phyloP scores from a whole-genome alignment of 2,329 filamentous ascomycete genomes.

The Cladosporium halotolerans region DNA sequence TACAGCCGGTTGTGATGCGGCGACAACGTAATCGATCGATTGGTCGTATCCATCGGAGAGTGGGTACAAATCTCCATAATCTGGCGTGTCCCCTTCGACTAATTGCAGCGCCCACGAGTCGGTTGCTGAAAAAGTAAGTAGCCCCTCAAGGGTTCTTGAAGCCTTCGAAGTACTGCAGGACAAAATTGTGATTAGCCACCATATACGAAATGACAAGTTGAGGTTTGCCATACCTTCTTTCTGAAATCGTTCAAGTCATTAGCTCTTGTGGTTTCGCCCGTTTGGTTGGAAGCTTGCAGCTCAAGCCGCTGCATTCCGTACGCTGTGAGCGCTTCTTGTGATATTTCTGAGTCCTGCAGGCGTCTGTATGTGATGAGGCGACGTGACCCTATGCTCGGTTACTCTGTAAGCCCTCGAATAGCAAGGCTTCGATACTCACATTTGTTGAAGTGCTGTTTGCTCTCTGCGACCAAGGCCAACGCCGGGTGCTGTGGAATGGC shows the following conservation, averaged over 20 bases:
- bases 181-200: not conserved
- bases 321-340: slow-evolving; percentile 22
- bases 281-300: slow-evolving; percentile 23
- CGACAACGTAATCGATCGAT: no score
- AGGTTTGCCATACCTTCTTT: slow-evolving; percentile 36
- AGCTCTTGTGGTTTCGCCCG: slow-evolving; percentile 46
- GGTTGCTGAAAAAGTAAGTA: no score
- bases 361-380: slow-evolving; percentile 81
- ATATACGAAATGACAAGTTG: no score
- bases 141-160: slow-evolving; percentile 20
- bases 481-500: slow-evolving; percentile 69
- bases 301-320: slow-evolving; percentile 20
- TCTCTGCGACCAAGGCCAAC: slow-evolving; percentile 67
- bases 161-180: slow-evolving; percentile 31
- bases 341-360: slow-evolving; percentile 53
- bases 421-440: slow-evolving; percentile 48
- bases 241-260: slow-evolving; percentile 65
- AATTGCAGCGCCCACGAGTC: no score
- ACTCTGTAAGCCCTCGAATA: not conserved
- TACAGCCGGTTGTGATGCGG: no score
- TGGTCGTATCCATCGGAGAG: no score
- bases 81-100: no score
- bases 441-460: slow-evolving; percentile 82
- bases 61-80: no score
- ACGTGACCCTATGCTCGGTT: slow-evolving; percentile 63